These are phyloP conservation scores for Citrullus mucosospermus DNA, from an alignment of 306 rosid species.

Conservation along the genomic window DNA sequence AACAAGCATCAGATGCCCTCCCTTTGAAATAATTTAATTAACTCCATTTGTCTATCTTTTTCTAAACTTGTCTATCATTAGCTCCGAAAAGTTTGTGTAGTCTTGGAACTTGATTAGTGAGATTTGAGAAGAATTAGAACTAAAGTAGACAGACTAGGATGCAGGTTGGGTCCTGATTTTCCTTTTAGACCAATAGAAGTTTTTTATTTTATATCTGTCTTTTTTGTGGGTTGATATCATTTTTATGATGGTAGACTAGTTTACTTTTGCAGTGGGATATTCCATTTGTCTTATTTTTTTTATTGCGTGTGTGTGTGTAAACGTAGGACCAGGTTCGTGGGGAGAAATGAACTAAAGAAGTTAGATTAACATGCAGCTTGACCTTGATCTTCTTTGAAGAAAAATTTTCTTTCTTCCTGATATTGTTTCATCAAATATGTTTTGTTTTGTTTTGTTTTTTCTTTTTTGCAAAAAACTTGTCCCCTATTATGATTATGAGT, in stretches of 20 bases:
- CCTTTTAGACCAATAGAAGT: not conserved
- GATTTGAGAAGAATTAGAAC: not conserved
- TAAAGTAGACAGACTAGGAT: not conserved
- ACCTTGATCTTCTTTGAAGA: not conserved
- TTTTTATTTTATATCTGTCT: not conserved
- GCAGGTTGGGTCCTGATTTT: not conserved
- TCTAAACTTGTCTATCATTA: not conserved
- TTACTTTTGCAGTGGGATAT: not conserved
- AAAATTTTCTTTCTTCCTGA: not conserved
- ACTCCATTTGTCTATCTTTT: not conserved
- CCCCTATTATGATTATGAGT: not conserved
- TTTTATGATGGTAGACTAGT: not conserved
- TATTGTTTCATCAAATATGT: not conserved
- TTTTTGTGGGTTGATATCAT: not conserved
- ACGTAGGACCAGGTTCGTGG: not conserved
- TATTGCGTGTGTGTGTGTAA: not conserved
- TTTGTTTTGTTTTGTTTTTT: too few relatives aligned
- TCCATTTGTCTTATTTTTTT: not conserved
- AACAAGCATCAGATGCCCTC: not conserved
- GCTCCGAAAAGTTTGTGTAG: not conserved
- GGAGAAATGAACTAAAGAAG: not conserved
- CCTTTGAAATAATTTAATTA: not conserved
- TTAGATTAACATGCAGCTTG: not conserved
- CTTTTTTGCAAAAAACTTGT: not conserved
- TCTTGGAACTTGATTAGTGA: not conserved